Percentiles rank a stretch among this genome's conserved stretches.
Conservation (phyloP, 2,329 filamentous ascomycete genomes). For the Diaporthe velutina region DNA sequence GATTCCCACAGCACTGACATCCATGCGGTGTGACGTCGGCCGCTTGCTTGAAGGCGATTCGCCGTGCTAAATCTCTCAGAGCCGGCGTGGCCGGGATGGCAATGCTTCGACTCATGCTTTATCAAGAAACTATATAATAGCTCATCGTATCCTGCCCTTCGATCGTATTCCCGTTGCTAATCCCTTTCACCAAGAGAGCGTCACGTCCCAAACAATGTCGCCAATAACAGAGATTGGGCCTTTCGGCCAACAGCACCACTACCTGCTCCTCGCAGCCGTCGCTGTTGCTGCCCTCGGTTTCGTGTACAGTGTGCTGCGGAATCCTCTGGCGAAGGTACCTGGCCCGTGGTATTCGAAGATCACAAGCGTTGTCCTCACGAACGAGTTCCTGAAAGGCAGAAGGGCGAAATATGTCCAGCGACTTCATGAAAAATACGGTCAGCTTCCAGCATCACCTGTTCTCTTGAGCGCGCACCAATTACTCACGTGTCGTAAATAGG, state of each 20-base stretch:
- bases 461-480: too few species aligned
- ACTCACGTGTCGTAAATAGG: conserved; percentile 25
- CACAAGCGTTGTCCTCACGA: conserved; percentile 41
- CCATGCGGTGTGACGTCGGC: conserved; percentile 8
- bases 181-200: background rate
- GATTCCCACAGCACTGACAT: background rate
- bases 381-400: conserved; percentile 36
- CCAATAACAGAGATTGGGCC: background rate
- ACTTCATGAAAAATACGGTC: conserved; percentile 45
- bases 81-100: background rate
- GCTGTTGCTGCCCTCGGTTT: conserved; percentile 11
- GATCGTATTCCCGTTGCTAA: background rate
- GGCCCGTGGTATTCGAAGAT: conserved; percentile 47
- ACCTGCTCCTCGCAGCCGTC: conserved; percentile 9
- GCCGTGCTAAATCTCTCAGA: background rate
- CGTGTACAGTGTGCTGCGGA: conserved; percentile 21
- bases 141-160: too few species aligned
- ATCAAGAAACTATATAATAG: conserved; percentile 2
- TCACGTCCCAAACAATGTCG: background rate
- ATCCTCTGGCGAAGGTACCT: conserved; percentile 38
- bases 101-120: background rate
- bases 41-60: background rate
- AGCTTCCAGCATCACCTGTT: background rate
- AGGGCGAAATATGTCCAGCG: conserved; percentile 43
- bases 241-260: background rate